Evolutionary conservation across 2,329 filamentous ascomycete species (phyloP).

Genomic region (Xylariaceae sp.): DNA sequence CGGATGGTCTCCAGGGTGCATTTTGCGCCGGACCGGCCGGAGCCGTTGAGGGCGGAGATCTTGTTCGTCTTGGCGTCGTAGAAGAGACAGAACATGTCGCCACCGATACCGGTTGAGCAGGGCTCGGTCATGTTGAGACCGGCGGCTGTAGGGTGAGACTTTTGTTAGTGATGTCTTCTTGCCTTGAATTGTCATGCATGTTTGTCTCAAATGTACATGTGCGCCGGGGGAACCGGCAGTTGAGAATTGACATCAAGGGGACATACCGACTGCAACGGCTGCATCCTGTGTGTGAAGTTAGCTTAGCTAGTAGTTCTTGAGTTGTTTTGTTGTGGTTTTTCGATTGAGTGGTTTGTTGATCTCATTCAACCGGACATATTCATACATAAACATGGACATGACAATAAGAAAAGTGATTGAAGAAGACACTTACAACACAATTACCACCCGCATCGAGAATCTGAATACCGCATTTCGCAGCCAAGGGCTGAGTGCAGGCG

Average conservation of each 20-base stretch:
- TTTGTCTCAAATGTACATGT: neutral
- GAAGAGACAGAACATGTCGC: conserved; percentile 94
- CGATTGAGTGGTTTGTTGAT: no score
- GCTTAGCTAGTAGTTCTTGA: neutral
- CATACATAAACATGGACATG: no score
- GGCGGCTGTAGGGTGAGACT: conserved; percentile 54
- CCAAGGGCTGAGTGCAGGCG: conserved; percentile 82
- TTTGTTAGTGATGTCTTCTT: no score
- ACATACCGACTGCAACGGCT: conserved; percentile 81
- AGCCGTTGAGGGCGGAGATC: conserved; percentile 85
- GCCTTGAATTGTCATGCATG: no score
- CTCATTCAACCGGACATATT: no score
- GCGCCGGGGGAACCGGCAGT: no score
- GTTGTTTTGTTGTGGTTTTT: no score
- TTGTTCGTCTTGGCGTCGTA: conserved; percentile 79
- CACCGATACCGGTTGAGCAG: conserved; percentile 87
- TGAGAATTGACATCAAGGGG: neutral
- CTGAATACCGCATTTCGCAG: conserved; percentile 79
- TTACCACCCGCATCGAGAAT: conserved; percentile 87
- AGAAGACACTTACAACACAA: conserved; percentile 64
- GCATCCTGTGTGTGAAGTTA: conserved; percentile 60
- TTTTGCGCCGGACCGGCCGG: conserved; percentile 71
- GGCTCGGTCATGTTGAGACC: conserved; percentile 92
- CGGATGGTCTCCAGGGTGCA: conserved; percentile 66
- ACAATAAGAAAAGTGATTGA: neutral